Conservation (phyloP, 106 monocot genomes). For the Phalaenopsis aphrodite region DNA sequence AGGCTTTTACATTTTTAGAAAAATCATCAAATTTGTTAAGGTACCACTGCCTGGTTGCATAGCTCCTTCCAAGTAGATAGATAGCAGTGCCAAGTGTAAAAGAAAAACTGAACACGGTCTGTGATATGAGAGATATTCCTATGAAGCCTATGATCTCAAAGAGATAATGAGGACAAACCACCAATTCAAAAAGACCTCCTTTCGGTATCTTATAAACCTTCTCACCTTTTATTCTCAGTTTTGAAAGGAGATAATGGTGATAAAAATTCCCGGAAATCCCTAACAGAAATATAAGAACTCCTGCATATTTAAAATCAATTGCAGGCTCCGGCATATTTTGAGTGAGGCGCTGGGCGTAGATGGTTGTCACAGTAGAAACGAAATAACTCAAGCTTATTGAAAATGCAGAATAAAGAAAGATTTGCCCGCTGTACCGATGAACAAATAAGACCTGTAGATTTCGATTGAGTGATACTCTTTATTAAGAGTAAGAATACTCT, state of each 20-base stretch:
- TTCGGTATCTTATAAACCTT: conserved; percentile 63
- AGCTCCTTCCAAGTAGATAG: conserved; percentile 74
- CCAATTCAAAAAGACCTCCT: conserved; percentile 64
- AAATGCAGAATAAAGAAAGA: conserved; percentile 24
- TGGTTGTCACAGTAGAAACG: conserved; percentile 20
- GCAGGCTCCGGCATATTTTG: conserved; percentile 27
- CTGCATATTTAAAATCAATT: conserved; percentile 35
- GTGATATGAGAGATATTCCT: conserved; percentile 48
- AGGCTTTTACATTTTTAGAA: conserved; percentile 45
- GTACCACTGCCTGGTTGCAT: conserved; percentile 72
- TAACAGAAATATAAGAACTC: conserved; percentile 42
- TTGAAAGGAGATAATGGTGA: conserved; percentile 68
- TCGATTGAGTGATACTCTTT: not conserved
- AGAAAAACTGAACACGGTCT: conserved; percentile 35
- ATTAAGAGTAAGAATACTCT: not conserved
- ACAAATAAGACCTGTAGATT: conserved; percentile 56
- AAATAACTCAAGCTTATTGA: conserved; percentile 47
- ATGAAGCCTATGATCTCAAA: conserved; percentile 65
- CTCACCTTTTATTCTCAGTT: conserved; percentile 48
- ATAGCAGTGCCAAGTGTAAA: conserved; percentile 33
- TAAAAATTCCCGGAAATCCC: conserved; percentile 77
- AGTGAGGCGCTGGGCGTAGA: conserved; percentile 60
- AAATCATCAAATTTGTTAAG: conserved; percentile 63
- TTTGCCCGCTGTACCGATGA: conserved; percentile 54
- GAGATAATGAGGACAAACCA: conserved; percentile 83